phyloP scores from a whole-genome alignment of 2,329 filamentous ascomycete species.

The Talaromyces albobiverticillius region DNA sequence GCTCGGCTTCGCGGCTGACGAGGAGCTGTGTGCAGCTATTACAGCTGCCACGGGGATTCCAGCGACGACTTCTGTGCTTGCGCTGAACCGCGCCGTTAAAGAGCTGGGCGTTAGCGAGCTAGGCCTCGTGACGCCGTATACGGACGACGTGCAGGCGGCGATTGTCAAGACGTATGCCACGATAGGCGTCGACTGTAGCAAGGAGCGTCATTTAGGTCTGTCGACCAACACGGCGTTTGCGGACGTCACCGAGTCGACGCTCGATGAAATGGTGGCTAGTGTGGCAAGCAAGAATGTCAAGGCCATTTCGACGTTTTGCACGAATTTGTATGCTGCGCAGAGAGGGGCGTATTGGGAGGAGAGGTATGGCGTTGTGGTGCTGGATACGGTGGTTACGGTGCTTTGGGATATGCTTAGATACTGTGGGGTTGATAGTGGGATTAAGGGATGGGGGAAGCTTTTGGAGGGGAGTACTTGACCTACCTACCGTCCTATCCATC shows the following conservation, averaged over 20 bases:
- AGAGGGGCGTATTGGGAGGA: conserved; percentile 5
- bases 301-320: conserved; percentile 8
- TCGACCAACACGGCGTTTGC: conserved; percentile 5
- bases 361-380: conserved; percentile 3
- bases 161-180: conserved; percentile 10
- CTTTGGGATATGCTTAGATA: conserved; percentile 10
- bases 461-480: too few species aligned
- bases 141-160: conserved; percentile 7
- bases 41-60: conserved; percentile 11
- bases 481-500: too few species aligned
- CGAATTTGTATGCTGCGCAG: conserved; percentile 11
- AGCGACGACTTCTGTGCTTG: conserved; percentile 9
- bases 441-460: conserved; percentile 11
- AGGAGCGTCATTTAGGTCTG: conserved; percentile 5
- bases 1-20: conserved; percentile 10
- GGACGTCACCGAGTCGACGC: conserved; percentile 1
- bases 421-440: conserved; percentile 7
- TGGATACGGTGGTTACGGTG: conserved; percentile 12
- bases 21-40: conserved; percentile 6
- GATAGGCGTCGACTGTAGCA: conserved; percentile 9
- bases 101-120: neutral
- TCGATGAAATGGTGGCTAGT: conserved; percentile 9
- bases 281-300: conserved; percentile 6
- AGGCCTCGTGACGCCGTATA: conserved; percentile 10
- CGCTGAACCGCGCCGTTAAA: conserved; percentile 3